phyloP scores from a whole-genome alignment of 2,329 filamentous ascomycete genomes.

The Orbilia oligospora region DNA sequence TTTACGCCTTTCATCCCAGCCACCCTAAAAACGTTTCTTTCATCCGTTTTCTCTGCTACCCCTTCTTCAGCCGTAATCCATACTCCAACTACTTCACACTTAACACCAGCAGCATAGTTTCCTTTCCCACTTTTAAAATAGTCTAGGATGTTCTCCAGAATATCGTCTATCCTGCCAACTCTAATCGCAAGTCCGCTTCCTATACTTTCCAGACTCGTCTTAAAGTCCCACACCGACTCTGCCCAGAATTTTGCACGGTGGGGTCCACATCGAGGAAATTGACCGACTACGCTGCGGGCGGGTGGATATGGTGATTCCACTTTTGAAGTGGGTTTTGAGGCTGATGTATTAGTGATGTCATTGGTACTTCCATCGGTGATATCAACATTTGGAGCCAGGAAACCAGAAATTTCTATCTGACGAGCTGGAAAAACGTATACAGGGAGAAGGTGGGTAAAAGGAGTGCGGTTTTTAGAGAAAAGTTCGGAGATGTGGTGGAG shows the following conservation, averaged over 20 bases:
- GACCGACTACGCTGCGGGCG: slow-evolving; percentile 76
- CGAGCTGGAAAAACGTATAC: slow-evolving; percentile 78
- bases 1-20: slow-evolving; percentile 72
- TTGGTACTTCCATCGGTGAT: background rate
- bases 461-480: slow-evolving; percentile 27
- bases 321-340: background rate
- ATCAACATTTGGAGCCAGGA: slow-evolving; percentile 70
- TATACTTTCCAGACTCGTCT: slow-evolving; percentile 73
- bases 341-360: background rate
- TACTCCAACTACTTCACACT: slow-evolving; percentile 73
- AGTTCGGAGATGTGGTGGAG: slow-evolving; percentile 70
- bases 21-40: slow-evolving; percentile 71
- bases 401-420: slow-evolving; percentile 82
- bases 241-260: slow-evolving; percentile 80
- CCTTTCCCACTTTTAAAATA: slow-evolving; percentile 67
- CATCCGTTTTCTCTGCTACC: slow-evolving; percentile 78
- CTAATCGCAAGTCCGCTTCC: slow-evolving; percentile 74
- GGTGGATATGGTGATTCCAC: slow-evolving; percentile 76
- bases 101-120: background rate
- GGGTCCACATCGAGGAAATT: slow-evolving; percentile 81
- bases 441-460: slow-evolving; percentile 77
- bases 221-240: slow-evolving; percentile 81
- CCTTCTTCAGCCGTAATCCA: slow-evolving; percentile 83
- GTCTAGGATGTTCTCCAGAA: slow-evolving; percentile 74
- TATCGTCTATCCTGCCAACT: slow-evolving; percentile 74